These are phyloP conservation scores for Cadophora malorum DNA, from an alignment of 2,329 filamentous ascomycete species.

Conservation along the genomic window DNA sequence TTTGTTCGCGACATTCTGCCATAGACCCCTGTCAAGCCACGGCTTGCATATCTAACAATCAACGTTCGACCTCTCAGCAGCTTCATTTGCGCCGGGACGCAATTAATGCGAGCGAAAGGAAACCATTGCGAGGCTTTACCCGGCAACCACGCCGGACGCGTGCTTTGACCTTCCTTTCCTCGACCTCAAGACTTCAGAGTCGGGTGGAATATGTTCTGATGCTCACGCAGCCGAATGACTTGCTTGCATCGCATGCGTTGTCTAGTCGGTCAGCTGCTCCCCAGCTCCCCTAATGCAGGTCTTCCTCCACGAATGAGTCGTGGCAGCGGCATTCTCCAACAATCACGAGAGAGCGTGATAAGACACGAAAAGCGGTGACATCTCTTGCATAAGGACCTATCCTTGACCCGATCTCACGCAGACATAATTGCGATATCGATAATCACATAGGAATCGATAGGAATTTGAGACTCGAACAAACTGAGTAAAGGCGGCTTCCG, in stretches of 20 bases:
- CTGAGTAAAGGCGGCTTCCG: neutral
- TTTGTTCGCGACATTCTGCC: slow-evolving; percentile 11
- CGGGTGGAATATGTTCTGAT: neutral
- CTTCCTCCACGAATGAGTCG: slow-evolving; percentile 10
- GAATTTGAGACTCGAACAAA: neutral
- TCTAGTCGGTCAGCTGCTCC: slow-evolving; percentile 16
- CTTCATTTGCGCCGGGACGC: neutral
- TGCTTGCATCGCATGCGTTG: slow-evolving; percentile 8
- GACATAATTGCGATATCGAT: slow-evolving; percentile 1
- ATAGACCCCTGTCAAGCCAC: neutral
- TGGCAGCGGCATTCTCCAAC: slow-evolving; percentile 14
- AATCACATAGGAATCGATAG: neutral
- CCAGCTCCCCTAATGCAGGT: slow-evolving; percentile 9
- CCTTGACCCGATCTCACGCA: no score
- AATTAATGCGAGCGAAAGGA: slow-evolving; percentile 3
- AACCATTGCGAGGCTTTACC: neutral
- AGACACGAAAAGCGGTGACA: slow-evolving; percentile 12
- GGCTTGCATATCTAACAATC: slow-evolving; percentile 13
- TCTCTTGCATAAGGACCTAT: neutral
- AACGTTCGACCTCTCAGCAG: neutral
- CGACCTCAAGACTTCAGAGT: neutral
- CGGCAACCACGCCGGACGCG: neutral
- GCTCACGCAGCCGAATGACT: slow-evolving; percentile 8
- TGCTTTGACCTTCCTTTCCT: slow-evolving; percentile 1
- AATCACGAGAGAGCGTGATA: neutral